Base-by-base conservation (phyloP, 2,329 filamentous ascomycete species). In the Aureobasidium sp. region DNA sequence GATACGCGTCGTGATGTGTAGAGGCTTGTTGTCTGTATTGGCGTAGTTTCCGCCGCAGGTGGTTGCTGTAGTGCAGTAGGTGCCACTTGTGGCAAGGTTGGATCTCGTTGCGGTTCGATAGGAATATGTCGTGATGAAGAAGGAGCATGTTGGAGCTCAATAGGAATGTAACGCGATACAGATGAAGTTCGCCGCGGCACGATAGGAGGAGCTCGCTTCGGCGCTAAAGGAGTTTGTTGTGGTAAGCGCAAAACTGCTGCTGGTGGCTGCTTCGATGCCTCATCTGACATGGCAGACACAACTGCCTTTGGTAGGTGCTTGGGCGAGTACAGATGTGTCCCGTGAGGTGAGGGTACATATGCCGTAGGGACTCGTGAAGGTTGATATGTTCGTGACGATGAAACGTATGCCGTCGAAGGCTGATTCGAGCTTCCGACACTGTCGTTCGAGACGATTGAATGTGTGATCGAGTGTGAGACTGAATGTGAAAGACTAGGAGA, bases 1-100 rank as follows among this genome's bases (percentile, higher is more conserved):
- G 53, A 57, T 5, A 57, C 53, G 2, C 53, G 53, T 9, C 53
- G 43, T 26, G 53, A 57, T 44, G 53, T 24, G 29, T 57, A 57
- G 12, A 55, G 6, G 12, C 37, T 41, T 27, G 53, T 46, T 13
- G 53, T 57, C 27, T 46, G 27, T 2, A 39, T 46, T 24, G 27
- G 41, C 9, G 39, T 17, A 3, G 26, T 12, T 3, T 55, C 51
- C 2, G 20, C 10, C 7, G 20, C 8, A 24, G 47, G n/a, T n/a
- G 2, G 13, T 48, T 27, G 46, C 15, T 48, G 46, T 1, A 27
- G 26, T 48, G 26, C 26, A 27, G 26, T 29, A 10, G 41, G 41
- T 44, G 41, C 20, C 26, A 44, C 13, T 13, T 44, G 41, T 44
- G 41, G 41, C 41, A 44, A 24, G 26, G 41, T 44, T 6, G 46